A percentile compares a stretch with the other conserved stretches of the same genome.
Evolutionary conservation across 2,329 filamentous ascomycete species (phyloP).

Genomic region (Xylariaceae sp.): DNA sequence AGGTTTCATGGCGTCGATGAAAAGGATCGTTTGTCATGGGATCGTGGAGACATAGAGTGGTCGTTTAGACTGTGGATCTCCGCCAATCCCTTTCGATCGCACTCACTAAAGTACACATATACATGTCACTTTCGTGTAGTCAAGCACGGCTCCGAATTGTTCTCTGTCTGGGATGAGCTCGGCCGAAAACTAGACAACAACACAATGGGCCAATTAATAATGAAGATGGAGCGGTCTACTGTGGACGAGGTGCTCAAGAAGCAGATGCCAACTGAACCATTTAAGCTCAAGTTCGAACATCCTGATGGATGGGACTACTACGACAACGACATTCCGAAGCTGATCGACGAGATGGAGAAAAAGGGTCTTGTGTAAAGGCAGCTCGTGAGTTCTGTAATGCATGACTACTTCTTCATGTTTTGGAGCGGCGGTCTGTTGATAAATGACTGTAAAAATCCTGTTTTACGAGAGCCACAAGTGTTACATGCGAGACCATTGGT

Average conservation of each 20-base stretch:
- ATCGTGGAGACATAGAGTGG: not conserved
- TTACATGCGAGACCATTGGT: too few species aligned
- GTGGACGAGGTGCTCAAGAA: not conserved
- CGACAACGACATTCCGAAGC: conserved; percentile 1
- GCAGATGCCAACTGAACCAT: not conserved
- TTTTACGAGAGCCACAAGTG: too few species aligned
- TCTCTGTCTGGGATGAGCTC: too few species aligned
- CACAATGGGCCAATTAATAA: conserved; percentile 5
- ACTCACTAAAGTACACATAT: conserved; percentile 10
- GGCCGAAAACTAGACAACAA: not conserved
- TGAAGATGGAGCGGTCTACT: not conserved
- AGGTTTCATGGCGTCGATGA: not conserved
- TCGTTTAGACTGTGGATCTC: not conserved
- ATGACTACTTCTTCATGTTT: too few species aligned
- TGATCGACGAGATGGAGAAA: not conserved
- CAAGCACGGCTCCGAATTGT: not conserved
- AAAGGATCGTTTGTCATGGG: not conserved
- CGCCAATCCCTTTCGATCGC: conserved; percentile 2
- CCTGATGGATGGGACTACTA: conserved; percentile 14
- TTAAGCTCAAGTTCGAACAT: conserved; percentile 3
- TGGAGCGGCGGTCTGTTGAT: too few species aligned
- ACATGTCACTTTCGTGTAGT: not conserved
- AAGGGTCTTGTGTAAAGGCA: too few species aligned
- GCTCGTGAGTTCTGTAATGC: too few species aligned
- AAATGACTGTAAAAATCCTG: too few species aligned